phyloP scores from a whole-genome alignment of 192 early-diverging fungal species.

The Podila verticillata region DNA sequence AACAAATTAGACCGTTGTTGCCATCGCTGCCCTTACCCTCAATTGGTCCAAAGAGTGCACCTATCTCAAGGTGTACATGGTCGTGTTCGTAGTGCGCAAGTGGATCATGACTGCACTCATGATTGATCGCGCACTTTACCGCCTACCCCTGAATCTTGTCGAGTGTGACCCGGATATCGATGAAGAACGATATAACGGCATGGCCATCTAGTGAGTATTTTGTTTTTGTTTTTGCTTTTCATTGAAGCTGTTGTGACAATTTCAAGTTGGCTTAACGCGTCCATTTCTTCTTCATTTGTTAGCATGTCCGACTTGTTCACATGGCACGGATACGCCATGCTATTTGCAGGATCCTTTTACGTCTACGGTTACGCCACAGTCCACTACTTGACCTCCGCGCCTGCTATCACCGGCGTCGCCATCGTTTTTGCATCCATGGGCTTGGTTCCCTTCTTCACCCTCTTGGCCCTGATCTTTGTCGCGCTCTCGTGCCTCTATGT shows the following conservation, averaged over 20 bases:
- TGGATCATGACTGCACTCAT: constrained; percentile 27
- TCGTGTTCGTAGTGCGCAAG: constrained; percentile 38
- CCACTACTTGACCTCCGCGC: constrained; percentile 6
- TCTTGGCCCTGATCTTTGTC: constrained; percentile 11
- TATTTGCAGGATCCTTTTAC: constrained; percentile 28
- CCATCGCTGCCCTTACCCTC: constrained; percentile 9
- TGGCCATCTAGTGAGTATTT: constrained; percentile 41
- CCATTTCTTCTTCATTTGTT: not conserved
- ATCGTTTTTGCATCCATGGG: constrained; percentile 39
- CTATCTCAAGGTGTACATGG: constrained; percentile 32
- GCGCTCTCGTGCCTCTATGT: constrained; percentile 17
- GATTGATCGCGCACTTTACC: constrained; percentile 38
- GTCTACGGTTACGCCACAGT: constrained; percentile 20
- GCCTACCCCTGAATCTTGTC: constrained; percentile 18
- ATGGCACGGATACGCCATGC: constrained; percentile 47
- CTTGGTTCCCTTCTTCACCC: constrained; percentile 32
- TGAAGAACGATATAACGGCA: constrained; percentile 38
- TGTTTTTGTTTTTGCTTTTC: not conserved
- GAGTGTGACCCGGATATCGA: constrained; percentile 47
- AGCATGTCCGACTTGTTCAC: constrained; percentile 37
- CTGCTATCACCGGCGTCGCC: constrained; percentile 28
- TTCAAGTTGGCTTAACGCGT: not conserved
- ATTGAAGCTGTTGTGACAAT: not conserved
- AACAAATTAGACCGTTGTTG: constrained; percentile 15
- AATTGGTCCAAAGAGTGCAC: constrained; percentile 24